These are phyloP conservation scores for Nitzschia sp. DNA, from an alignment of 108 stramenopile species.

Conservation along the genomic window DNA sequence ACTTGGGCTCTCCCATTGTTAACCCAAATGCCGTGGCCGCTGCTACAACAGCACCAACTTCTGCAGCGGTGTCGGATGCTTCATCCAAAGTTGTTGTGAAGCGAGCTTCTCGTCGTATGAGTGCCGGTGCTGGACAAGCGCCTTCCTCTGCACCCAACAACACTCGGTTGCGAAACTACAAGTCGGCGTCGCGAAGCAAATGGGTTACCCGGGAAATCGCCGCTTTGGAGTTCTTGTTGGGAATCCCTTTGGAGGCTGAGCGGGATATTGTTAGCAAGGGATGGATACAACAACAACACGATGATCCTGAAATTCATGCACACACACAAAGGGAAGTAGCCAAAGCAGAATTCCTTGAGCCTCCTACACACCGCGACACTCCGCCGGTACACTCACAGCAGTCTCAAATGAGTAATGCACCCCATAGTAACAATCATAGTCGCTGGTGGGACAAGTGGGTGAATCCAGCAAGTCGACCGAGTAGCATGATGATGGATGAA, in stretches of 20 bases:
- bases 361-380: neutral
- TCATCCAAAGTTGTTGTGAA: neutral
- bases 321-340: neutral
- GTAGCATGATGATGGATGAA: constrained; percentile 6
- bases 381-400: neutral
- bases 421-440: constrained; percentile 19
- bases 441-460: constrained; percentile 83
- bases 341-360: constrained; percentile 20
- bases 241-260: constrained; percentile 70
- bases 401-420: neutral
- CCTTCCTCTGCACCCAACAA: neutral
- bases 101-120: neutral
- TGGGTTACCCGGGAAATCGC: constrained; percentile 86
- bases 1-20: neutral
- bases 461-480: constrained; percentile 22
- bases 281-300: constrained; percentile 36
- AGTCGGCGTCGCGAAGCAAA: constrained; percentile 16
- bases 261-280: constrained; percentile 62
- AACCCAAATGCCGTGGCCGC: neutral
- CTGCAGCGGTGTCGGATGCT: neutral
- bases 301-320: constrained; percentile 2
- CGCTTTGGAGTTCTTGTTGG: constrained; percentile 81
- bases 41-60: neutral
- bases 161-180: constrained; percentile 9
- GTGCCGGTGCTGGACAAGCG: neutral